Base-by-base conservation (phyloP, 2,329 filamentous ascomycete genomes). In the Xylaria arbuscula region DNA sequence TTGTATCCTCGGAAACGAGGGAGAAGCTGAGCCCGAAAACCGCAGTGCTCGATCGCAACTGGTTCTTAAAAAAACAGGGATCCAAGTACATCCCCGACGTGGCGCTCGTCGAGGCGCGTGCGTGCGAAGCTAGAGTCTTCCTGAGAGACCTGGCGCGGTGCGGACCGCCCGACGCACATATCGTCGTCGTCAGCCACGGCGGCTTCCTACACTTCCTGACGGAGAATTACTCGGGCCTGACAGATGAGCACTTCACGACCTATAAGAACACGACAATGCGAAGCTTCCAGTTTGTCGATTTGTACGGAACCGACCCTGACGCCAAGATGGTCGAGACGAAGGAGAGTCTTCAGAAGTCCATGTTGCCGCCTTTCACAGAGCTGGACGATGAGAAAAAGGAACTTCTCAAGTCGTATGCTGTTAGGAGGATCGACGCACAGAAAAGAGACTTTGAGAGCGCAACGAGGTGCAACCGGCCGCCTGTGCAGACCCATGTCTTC, bases 181-280 rank as follows among this genome's bases (percentile, higher is more conserved):
- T 97, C 42, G 88, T 90, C 0, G 85, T 93, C 1, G 92, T 96
- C 4, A 91, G 92, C 8, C 93, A 97, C 76, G 93, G 93, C 4
- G 92, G 91, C 0, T 92, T 94, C 73, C 78, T 96, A 74, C 93
- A 97, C 78, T 96, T 92, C 76, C 82, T 97, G 72, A 95, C 92
- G 0, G 88, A 93, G 70, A 93, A 97, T 76, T 96, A 90, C 88
- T 84, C 88, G 62, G 90, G 89, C 53, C 84, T 87, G 24, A 77
- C 79, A 75, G 74, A 82, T 9, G 57, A 67, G 1, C 67, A 64
- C 55, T 80, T 82, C 56, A 93, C 91, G 10, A 88, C 86, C 7
- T 94, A 92, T 91, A 76, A 76, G 15, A 93, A 93, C 78, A 88
- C 89, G 61, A 90, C 93, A 80, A 90, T 83, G 77, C 87, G 91